Base-by-base conservation (phyloP, 805 yeast genomes). In the Tanozyma kutaoensis region DNA sequence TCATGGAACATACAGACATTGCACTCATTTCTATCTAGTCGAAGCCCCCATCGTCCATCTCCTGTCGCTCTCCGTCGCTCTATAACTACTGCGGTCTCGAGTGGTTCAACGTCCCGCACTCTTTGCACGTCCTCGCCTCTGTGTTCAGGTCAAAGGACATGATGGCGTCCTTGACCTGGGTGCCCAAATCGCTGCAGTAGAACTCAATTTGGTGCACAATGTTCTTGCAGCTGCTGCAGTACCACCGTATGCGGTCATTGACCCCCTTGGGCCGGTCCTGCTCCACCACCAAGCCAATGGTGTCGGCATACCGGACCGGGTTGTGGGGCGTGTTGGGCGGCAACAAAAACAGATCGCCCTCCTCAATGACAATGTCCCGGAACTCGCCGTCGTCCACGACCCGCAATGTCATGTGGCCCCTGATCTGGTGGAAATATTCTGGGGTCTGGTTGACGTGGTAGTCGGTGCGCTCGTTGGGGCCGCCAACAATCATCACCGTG, bases 401-500 rank as follows among this genome's bases (percentile, higher is more conserved):
- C 35, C 72, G 73, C 35, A 86, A 60, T 13, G 79, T 66, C 94
- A 86, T 85, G 15, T 63, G 59, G 2, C 96, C 96, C 50, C 81
- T 81, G 48, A 77, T 69, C 62, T 79, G 88, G 52, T 77, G 74
- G 49, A 86, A 86, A 70, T 84, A 86, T 44, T 86, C 96, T 1
- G 96, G 95, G 0, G 96, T 86, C 41, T 82, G 93, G 45, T 86
- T 86, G 26, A 86, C 70, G 45, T 86, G 96, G 47, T 82, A 86
- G 47, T 86, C 96, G 0, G 94, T 85, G 31, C 96, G 63, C 43
- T 76, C 93, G 48, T 86, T 86, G 3, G 96, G 96, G 0, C 96
- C 96, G 11, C 96, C 96, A 2, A 86, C 93, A 27, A 85, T 74
- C 95, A 86, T 86, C 20, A 85, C 84, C 0, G 95, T 85, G 48